Evolutionary conservation across 2,329 filamentous ascomycete genomes (phyloP).

Genomic region (Beauveria scarabaeidicola): DNA sequence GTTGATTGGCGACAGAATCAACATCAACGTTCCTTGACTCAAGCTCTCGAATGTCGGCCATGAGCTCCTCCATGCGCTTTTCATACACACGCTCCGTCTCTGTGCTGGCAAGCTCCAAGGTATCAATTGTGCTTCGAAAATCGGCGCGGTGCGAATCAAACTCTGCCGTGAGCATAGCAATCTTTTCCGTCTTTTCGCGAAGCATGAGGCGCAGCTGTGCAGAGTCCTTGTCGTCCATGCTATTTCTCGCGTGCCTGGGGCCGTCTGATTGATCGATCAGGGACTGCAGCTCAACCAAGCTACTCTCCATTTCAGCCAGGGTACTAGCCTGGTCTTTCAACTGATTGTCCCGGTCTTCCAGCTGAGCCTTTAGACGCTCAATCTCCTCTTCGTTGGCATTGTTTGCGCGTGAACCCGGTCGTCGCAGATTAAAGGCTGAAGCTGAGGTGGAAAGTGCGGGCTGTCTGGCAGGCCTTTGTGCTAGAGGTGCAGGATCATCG

Average conservation of each 20-base stretch:
- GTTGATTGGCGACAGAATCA: conserved; percentile 78
- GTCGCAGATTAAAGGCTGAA: conserved; percentile 44
- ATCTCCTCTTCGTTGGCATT: conserved; percentile 60
- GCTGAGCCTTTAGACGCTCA: conserved; percentile 59
- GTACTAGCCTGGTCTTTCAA: conserved; percentile 80
- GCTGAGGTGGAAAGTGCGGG: conserved; percentile 47
- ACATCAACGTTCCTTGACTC: conserved; percentile 82
- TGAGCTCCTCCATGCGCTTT: conserved; percentile 76
- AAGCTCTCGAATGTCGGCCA: conserved; percentile 74
- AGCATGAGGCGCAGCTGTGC: conserved; percentile 71
- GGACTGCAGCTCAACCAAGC: conserved; percentile 65
- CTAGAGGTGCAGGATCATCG: conserved; percentile 48
- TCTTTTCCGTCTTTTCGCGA: conserved; percentile 94
- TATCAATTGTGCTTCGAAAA: conserved; percentile 94
- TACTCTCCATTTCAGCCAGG: conserved; percentile 82
- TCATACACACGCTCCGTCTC: conserved; percentile 97
- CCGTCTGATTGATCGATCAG: conserved; percentile 55
- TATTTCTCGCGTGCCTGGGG: conserved; percentile 33
- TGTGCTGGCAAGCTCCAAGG: conserved; percentile 85
- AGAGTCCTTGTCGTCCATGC: conserved; percentile 61
- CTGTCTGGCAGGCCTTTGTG: conserved; percentile 41
- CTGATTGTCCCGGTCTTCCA: conserved; percentile 79
- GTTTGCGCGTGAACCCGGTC: conserved; percentile 46
- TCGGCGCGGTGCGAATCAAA: conserved; percentile 93
- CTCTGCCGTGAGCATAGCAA: conserved; percentile 82